Base-by-base conservation (phyloP, 2,329 filamentous ascomycete species). In the Colletotrichum abscissum region DNA sequence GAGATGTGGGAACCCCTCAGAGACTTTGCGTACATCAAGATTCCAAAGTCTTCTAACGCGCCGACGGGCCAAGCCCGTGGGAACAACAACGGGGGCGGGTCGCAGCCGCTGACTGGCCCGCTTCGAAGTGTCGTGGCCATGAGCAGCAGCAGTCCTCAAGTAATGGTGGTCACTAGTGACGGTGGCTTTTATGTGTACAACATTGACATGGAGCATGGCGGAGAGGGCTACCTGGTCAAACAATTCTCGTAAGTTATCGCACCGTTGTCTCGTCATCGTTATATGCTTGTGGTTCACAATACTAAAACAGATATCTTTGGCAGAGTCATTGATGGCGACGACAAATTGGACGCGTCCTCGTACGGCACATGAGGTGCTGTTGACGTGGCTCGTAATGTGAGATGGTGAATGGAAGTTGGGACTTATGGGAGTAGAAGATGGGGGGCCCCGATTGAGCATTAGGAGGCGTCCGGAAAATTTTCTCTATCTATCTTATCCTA, bases 121-220 rank as follows among this genome's bases (percentile, higher is more conserved):
- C 83, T 97, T 54, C 89, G 94, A 76, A 98, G 95, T 76, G 96
- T 99, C n/a, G 97, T 99, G 56, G 96, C 97, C 9, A 97, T 99
- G 92, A 98, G 94, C 80, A 97, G 93, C 79, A 97, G 92, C 80
- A 95, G 94, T 30, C 97, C 97, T 1, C 95, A 98, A 79, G 94
- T 99, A 62, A 98, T 99, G 95, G 94, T 98, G 0, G 95, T 98
- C 16, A 99, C 97, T 0, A 98, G 93, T 78, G 97, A 99, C 81
- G 97, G 97, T 11, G 93, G 93, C 28, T 98, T 98, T 80, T 98
- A 97, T 78, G 93, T 98, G 35, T 99, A 96, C 83, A 96, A 94
- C 76, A 95, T 99, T 67, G 95, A 99, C 81, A 90, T 99, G 86
- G 95, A 97, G 78, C 94, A 94, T 74, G 97, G 97, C 22, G 97